Conservation (phyloP, 768 basidiomycete genomes). For the Boletus insuetus region DNA sequence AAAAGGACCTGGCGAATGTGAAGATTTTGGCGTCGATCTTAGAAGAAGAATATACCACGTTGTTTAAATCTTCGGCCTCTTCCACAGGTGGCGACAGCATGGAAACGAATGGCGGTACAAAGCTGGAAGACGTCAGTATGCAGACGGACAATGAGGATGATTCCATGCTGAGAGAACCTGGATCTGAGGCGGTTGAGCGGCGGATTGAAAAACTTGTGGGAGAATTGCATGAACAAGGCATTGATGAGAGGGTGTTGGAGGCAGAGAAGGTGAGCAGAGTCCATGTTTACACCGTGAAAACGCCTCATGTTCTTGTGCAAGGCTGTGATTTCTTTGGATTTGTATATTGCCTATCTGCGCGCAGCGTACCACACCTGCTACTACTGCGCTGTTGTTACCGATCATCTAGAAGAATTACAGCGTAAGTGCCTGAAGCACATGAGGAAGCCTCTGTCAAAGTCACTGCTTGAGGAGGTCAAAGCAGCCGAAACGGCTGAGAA, state of each 20-base stretch:
- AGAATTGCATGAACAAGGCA: constrained; percentile 65
- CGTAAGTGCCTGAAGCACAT: constrained; percentile 93
- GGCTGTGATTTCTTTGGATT: constrained; percentile 82
- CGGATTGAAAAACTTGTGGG: constrained; percentile 74
- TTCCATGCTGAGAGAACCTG: constrained; percentile 57
- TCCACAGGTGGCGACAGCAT: constrained; percentile 17
- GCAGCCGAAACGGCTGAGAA: constrained; percentile 48
- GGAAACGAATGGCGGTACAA: constrained; percentile 29
- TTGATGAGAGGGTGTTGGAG: constrained; percentile 65
- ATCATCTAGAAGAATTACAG: constrained; percentile 93
- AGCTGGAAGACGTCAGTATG: constrained; percentile 31
- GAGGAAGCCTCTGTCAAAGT: constrained; percentile 69
- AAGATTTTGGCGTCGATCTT: constrained; percentile 69
- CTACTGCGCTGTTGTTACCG: constrained; percentile 91
- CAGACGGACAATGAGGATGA: constrained; percentile 41
- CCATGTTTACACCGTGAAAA: constrained; percentile 13
- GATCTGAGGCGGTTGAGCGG: constrained; percentile 79
- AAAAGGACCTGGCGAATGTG: constrained; percentile 76
- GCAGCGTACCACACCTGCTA: constrained; percentile 94
- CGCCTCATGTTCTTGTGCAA: constrained; percentile 34
- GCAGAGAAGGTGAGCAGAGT: constrained; percentile 61
- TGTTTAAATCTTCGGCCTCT: constrained; percentile 41
- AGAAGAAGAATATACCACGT: constrained; percentile 62
- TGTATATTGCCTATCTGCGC: constrained; percentile 92
- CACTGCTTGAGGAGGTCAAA: constrained; percentile 58